Conservation (phyloP, 495 filamentous ascomycete genomes). For the Aspergillus incahuasiensis region DNA sequence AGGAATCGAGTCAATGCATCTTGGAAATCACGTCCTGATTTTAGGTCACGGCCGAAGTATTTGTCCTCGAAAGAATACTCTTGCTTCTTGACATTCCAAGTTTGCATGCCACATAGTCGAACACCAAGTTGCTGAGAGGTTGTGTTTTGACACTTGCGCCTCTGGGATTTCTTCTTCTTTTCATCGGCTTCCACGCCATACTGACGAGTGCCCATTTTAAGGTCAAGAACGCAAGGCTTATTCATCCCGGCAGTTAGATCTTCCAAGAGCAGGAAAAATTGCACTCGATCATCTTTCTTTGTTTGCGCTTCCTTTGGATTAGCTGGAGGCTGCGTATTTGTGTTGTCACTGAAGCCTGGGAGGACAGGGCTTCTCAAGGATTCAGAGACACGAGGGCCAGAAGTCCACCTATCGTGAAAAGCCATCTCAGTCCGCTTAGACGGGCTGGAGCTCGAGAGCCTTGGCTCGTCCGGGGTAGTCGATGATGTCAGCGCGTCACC, state of each 20-base stretch:
- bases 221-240: constrained; percentile 89
- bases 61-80: constrained; percentile 91
- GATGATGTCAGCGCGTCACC: constrained; percentile 36
- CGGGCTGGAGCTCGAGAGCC: constrained; percentile 2
- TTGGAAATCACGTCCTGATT: constrained; percentile 86
- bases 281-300: constrained; percentile 64
- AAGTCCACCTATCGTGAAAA: not conserved
- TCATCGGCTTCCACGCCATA: constrained; percentile 91
- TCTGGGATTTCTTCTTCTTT: constrained; percentile 89
- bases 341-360: constrained; percentile 9
- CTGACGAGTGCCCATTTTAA: constrained; percentile 99
- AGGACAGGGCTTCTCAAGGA: not conserved
- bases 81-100: constrained; percentile 83
- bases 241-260: constrained; percentile 97
- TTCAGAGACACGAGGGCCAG: not conserved
- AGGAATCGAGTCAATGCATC: constrained; percentile 83
- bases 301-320: constrained; percentile 81
- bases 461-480: constrained; percentile 1
- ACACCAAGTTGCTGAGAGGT: constrained; percentile 91
- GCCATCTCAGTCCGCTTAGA: constrained; percentile 4
- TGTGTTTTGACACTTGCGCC: constrained; percentile 84
- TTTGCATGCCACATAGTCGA: constrained; percentile 90
- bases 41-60: constrained; percentile 88
- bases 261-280: constrained; percentile 93
- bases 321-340: constrained; percentile 41